Evolutionary conservation across 371 early-diverging fungal genomes (phyloP).

Genomic region (Syncephalastrum sp.): DNA sequence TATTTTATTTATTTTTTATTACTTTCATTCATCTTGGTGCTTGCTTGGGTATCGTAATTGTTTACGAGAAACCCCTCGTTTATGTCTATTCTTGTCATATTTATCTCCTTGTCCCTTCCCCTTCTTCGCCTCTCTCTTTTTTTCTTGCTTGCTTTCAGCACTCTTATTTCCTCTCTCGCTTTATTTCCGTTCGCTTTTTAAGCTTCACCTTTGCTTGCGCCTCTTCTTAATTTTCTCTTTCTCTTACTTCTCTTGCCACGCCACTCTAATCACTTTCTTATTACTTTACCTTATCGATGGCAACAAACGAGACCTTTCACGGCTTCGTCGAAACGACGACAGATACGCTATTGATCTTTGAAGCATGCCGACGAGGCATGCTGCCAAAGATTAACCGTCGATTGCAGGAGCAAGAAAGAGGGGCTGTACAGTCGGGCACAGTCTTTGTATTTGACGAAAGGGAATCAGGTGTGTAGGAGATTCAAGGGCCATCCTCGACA

Average conservation of each 20-base stretch:
- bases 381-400: constrained; percentile 62
- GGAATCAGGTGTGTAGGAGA: constrained; percentile 50
- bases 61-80: too few relatives aligned
- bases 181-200: constrained; percentile 8
- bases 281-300: constrained; percentile 21
- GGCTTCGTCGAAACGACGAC: constrained; percentile 59
- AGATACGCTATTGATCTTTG: constrained; percentile 68
- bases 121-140: constrained; percentile 7
- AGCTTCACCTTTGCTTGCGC: neutral
- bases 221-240: constrained; percentile 5
- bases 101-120: constrained; percentile 3
- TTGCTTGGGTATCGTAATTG: too few relatives aligned
- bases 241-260: constrained; percentile 8
- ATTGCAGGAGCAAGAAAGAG: constrained; percentile 62
- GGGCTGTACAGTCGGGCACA: constrained; percentile 61
- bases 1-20: too few relatives aligned
- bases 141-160: constrained; percentile 7
- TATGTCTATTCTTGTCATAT: constrained; percentile 1
- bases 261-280: constrained; percentile 6
- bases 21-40: too few relatives aligned
- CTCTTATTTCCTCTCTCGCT: constrained; percentile 3
- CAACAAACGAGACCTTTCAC: constrained; percentile 45
- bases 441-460: constrained; percentile 74
- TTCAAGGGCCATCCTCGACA: neutral
- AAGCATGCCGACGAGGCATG: constrained; percentile 64